A percentile compares a stretch with the other conserved stretches of the same genome.
phyloP scores from a whole-genome alignment of 805 yeast species.

The Lachancea nothofagi region DNA sequence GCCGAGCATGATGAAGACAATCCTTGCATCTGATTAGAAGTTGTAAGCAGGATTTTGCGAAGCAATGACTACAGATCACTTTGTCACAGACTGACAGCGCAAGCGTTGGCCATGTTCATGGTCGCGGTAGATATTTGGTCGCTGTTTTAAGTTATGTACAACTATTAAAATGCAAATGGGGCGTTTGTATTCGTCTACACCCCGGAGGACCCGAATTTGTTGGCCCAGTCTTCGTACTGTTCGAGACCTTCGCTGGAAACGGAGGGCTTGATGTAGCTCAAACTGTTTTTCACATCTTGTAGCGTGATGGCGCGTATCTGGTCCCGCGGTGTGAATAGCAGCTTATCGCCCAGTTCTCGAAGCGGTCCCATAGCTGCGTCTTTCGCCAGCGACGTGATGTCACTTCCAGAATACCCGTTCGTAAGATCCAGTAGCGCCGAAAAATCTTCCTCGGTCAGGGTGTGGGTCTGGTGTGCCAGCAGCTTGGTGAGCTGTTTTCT shows the following conservation, averaged over 20 bases:
- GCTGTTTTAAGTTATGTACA: too few species aligned
- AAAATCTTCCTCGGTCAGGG: constrained; percentile 58
- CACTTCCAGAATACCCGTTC: constrained; percentile 87
- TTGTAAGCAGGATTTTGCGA: not conserved
- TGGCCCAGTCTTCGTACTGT: constrained; percentile 86
- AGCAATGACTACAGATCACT: not conserved
- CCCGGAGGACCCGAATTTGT: constrained; percentile 80
- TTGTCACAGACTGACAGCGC: not conserved
- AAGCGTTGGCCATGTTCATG: not conserved
- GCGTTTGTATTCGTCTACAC: constrained; percentile 44
- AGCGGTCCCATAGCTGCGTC: constrained; percentile 99
- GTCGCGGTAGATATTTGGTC: too few species aligned
- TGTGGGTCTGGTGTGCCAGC: constrained; percentile 65
- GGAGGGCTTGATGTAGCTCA: constrained; percentile 78
- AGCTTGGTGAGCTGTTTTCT: constrained; percentile 62
- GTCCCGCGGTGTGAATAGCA: constrained; percentile 61
- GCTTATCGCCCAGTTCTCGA: constrained; percentile 79
- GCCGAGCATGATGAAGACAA: too few species aligned
- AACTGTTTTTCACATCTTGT: constrained; percentile 67
- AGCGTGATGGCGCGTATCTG: constrained; percentile 71
- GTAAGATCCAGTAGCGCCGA: constrained; percentile 58
- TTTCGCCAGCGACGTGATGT: constrained; percentile 89
- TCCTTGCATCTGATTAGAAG: too few species aligned
- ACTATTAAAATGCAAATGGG: not conserved
- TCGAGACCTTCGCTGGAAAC: constrained; percentile 76